These are phyloP conservation scores for Skeletonema menzelii DNA, from an alignment of 108 stramenopile species.

Conservation along the genomic window DNA sequence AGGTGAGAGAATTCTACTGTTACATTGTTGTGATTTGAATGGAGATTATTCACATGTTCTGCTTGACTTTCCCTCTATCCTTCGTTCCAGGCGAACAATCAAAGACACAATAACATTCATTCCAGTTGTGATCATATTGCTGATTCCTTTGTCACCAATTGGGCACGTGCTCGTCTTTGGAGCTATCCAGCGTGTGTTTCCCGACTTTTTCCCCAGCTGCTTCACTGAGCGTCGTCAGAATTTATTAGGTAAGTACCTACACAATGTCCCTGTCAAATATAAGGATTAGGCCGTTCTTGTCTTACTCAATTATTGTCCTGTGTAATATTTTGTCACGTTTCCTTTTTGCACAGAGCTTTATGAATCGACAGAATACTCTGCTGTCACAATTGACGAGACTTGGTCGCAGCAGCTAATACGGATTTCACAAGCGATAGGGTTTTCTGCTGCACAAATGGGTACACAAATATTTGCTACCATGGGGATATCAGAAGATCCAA, in stretches of 20 bases:
- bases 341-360: conserved; percentile 52
- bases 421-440: conserved; percentile 7
- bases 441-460: background rate
- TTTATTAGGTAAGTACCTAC: conserved; percentile 50
- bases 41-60: background rate
- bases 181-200: conserved; percentile 96
- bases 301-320: background rate
- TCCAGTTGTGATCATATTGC: conserved; percentile 93
- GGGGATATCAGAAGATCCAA: background rate
- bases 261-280: background rate
- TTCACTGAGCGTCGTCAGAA: conserved; percentile 96
- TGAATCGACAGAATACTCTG: conserved; percentile 86
- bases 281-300: background rate
- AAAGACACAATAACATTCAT: conserved; percentile 96
- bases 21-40: conserved; percentile 1
- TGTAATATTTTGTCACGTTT: background rate
- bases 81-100: conserved; percentile 78
- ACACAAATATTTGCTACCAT: background rate
- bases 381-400: conserved; percentile 81
- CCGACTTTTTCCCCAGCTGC: conserved; percentile 97
- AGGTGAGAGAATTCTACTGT: conserved; percentile 48
- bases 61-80: background rate
- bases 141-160: conserved; percentile 95
- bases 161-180: conserved; percentile 97
- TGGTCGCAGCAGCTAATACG: conserved; percentile 22